Conservation (phyloP, 345 rosid genomes). For the Eucalyptus tenuipes region DNA sequence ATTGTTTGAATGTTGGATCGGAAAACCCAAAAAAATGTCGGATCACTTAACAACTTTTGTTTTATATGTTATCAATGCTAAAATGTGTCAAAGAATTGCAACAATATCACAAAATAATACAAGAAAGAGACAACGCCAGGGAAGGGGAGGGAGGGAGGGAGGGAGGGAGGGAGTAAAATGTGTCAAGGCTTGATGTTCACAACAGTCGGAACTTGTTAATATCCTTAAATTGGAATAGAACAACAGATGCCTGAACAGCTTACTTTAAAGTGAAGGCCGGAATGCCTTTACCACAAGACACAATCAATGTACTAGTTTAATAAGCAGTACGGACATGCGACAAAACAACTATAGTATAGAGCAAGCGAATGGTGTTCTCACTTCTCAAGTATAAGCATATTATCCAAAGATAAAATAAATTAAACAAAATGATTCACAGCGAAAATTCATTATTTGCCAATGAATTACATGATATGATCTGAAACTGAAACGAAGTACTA, state of each 20-base stretch:
- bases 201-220: not conserved
- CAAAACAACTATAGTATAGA: not conserved
- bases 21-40: too few relatives aligned
- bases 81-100: not conserved
- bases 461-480: not conserved
- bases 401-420: not conserved
- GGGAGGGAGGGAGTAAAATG: not conserved
- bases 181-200: not conserved
- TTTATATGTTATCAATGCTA: not conserved
- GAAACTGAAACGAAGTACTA: not conserved
- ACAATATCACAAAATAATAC: not conserved
- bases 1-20: not conserved
- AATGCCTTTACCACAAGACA: not conserved
- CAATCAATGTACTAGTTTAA: not conserved
- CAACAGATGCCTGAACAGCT: not conserved
- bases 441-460: not conserved
- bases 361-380: not conserved
- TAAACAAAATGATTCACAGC: not conserved
- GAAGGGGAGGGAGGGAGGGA: not conserved
- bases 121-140: not conserved
- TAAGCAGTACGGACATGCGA: not conserved
- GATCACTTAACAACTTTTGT: not conserved
- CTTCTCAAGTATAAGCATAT: not conserved
- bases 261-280: not conserved
- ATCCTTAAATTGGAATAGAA: not conserved